These are phyloP conservation scores for Aurifilum marmelostoma DNA, from an alignment of 2,329 filamentous ascomycete genomes.

Conservation along the genomic window DNA sequence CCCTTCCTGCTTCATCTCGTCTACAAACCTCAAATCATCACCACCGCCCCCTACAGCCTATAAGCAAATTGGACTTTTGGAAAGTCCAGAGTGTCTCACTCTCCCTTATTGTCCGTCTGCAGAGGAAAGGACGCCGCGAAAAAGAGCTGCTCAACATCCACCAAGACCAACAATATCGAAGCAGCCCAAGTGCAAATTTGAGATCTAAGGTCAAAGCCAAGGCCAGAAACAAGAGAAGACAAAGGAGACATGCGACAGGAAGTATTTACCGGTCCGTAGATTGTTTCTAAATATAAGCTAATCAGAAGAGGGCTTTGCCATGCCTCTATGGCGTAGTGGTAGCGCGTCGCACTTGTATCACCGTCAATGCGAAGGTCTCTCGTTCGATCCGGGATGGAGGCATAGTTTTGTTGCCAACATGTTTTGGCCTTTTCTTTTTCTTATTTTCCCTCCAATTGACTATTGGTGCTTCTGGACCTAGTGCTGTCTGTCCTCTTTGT, in stretches of 20 bases:
- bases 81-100: no score
- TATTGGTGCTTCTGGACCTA: neutral
- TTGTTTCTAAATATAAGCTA: neutral
- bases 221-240: neutral
- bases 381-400: slow-evolving; percentile 19
- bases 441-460: neutral
- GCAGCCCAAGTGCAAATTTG: neutral
- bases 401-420: neutral
- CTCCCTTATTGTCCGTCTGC: no score
- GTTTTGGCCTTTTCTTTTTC: no score
- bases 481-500: neutral
- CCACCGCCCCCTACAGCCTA: no score
- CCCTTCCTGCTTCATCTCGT: no score
- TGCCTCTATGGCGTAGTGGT: slow-evolving; percentile 18
- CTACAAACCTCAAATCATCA: no score
- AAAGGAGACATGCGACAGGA: neutral
- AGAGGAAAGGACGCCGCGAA: neutral
- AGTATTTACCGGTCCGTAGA: no score
- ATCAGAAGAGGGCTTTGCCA: neutral
- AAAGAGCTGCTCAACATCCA: neutral
- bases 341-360: slow-evolving; percentile 16
- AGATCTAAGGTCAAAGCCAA: neutral
- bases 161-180: neutral
- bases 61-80: no score
- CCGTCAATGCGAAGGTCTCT: slow-evolving; percentile 11